phyloP scores from a whole-genome alignment of 169 alveolate species.

The Plasmodium fragile region DNA sequence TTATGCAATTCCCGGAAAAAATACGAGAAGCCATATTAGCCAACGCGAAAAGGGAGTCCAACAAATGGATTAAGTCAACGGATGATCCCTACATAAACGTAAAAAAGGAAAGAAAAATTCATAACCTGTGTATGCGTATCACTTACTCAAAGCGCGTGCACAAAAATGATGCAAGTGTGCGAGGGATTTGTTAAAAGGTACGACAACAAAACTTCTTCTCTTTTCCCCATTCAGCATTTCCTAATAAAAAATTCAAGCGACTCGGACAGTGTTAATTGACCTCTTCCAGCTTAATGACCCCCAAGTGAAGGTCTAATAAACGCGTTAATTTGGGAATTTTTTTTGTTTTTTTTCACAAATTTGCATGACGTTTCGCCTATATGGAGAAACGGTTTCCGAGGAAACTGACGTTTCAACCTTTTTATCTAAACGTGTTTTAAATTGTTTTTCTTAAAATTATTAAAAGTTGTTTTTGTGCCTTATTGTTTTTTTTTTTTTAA shows the following conservation, averaged over 20 bases:
- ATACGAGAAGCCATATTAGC: slow-evolving; percentile 47
- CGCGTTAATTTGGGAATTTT: background rate
- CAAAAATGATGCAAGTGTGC: background rate
- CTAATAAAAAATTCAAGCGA: slow-evolving; percentile 58
- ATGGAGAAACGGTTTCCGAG: background rate
- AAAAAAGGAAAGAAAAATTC: background rate
- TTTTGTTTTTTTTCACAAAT: background rate
- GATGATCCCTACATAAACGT: slow-evolving; percentile 77
- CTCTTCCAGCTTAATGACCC: background rate
- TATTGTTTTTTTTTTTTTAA: background rate
- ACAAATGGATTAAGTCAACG: slow-evolving; percentile 65
- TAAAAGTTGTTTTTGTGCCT: background rate
- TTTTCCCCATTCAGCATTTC: slow-evolving; percentile 41
- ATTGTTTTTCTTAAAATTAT: background rate
- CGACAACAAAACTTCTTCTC: background rate
- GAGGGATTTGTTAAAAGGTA: background rate
- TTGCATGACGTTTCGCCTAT: background rate
- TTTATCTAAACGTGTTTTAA: background rate
- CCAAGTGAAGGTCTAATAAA: background rate
- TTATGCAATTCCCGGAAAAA: slow-evolving; percentile 60
- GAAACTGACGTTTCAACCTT: background rate
- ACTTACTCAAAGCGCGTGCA: background rate
- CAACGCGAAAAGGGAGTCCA: slow-evolving; percentile 34
- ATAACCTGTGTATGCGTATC: background rate
- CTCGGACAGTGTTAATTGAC: slow-evolving; percentile 24